Evolutionary conservation across 495 filamentous ascomycete genomes (phyloP), one percentile per base, ranked within the genome.

Genomic region (Penicillium riverlandense): DNA sequence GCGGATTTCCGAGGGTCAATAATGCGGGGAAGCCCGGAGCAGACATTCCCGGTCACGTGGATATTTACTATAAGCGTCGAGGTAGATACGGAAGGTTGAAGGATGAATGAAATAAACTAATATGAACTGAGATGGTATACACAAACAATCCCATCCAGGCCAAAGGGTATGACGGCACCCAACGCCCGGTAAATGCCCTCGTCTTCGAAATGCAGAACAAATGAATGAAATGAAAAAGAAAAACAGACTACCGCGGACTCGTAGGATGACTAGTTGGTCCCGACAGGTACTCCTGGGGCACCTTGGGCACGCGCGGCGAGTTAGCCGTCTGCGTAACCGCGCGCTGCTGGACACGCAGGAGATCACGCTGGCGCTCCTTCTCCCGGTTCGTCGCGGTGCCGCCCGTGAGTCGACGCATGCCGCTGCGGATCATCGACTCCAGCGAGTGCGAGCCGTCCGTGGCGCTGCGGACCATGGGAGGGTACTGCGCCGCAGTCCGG

Each of bases 391-490:
- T 67, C 0, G 74, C 76, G 35, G 80, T 55, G 10, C 79, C 75
- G 0, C 82, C 79, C 0, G 83, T 84, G 28, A 86, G 69, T 50
- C 85, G 70, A 34, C 85, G 66, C 82, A 86, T 79, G 22, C 82
- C 71, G 45, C 71, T 75, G 47, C 77, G 58, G 50, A 84, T 82
- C 75, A 82, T 84, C 8, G 72, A 83, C 51, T 85, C 83, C 0
- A 86, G 64, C 43, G 84, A 80, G 40, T 82, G 80, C 0, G 78
- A 76, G 39, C 76, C 65, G 36, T 78, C 75, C 11, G 62, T 69
- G 35, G 45, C 70, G 37, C 62, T 66, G 28, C 59, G 67, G 56
- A 46, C 31, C 57, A 61, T 58, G 62, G 54, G 79, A 64, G 57
- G 48, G 74, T 38, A 82, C 74, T 1, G 76, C 66, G 31, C 52